Conservation (phyloP, 768 basidiomycete genomes). For the Lepiota brunneoincarnata region DNA sequence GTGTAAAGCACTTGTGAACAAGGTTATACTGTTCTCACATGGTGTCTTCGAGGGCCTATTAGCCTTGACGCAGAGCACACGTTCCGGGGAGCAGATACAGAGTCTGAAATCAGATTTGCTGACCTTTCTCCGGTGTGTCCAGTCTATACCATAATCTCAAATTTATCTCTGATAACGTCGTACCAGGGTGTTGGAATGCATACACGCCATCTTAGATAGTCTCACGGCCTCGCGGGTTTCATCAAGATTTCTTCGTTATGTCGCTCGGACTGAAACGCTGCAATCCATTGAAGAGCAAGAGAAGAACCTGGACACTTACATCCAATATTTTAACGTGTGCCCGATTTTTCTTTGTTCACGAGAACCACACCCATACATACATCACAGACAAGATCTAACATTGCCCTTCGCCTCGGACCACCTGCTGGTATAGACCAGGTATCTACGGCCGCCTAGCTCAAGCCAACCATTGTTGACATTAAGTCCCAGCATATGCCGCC, state of each 20-base stretch:
- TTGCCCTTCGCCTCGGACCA: constrained; percentile 16
- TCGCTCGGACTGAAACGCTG: not conserved
- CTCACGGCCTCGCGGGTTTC: not conserved
- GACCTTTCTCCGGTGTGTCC: constrained; percentile 6
- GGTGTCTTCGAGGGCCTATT: constrained; percentile 7
- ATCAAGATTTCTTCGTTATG: constrained; percentile 5
- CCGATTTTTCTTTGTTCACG: not conserved
- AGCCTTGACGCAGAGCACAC: not conserved
- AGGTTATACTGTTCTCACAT: constrained; percentile 5
- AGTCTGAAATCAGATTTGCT: constrained; percentile 7
- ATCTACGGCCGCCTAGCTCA: not conserved
- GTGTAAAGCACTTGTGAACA: constrained; percentile 1
- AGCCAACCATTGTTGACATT: constrained; percentile 17
- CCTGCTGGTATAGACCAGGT: not conserved
- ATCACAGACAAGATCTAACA: constrained; percentile 20
- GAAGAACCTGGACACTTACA: constrained; percentile 4
- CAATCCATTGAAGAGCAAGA: not conserved
- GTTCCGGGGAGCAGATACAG: not conserved
- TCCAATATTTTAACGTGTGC: constrained; percentile 9
- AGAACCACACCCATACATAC: not conserved
- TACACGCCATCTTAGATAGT: not conserved
- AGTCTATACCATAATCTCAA: not conserved
- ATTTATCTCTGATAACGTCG: not conserved
- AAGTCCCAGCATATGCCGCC: not conserved
- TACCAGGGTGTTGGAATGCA: constrained; percentile 10